These are phyloP conservation scores for Penicillium canescens DNA, from an alignment of 495 filamentous ascomycete species.

Conservation along the genomic window DNA sequence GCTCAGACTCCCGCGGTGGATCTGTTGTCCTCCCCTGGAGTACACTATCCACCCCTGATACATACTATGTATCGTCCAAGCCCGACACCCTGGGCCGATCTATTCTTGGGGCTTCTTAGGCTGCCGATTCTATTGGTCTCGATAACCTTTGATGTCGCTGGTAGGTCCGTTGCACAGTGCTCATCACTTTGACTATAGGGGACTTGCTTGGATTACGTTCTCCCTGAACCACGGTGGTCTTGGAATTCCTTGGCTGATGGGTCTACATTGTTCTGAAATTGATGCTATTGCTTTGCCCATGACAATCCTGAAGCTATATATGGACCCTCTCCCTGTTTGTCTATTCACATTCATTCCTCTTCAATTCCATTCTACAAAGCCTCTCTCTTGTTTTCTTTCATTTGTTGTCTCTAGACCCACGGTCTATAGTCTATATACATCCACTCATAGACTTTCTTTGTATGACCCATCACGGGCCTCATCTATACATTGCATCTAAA, in stretches of 20 bases:
- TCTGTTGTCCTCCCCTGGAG: constrained; percentile 1
- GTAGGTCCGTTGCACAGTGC: constrained; percentile 17
- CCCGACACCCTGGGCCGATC: constrained; percentile 12
- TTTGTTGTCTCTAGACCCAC: neutral
- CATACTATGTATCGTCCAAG: constrained; percentile 13
- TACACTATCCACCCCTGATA: constrained; percentile 4
- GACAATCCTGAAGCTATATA: constrained; percentile 1
- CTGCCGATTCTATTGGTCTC: constrained; percentile 12
- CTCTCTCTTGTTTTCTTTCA: neutral
- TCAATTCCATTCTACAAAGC: neutral
- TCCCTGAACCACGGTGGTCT: constrained; percentile 8
- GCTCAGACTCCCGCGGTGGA: constrained; percentile 15
- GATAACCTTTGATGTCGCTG: constrained; percentile 16
- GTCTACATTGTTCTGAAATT: neutral
- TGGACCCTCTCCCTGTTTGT: neutral
- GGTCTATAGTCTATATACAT: constrained; percentile 1
- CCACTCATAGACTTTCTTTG: neutral
- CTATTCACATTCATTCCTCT: neutral
- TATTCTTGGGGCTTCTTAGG: constrained; percentile 13
- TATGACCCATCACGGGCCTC: neutral
- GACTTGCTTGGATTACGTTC: neutral
- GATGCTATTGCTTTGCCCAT: neutral
- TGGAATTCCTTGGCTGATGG: constrained; percentile 21
- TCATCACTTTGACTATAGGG: constrained; percentile 4
- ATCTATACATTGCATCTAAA: neutral